Evolutionary conservation across 305 asterid genomes (phyloP), one percentile per base, ranked within the genome.

Genomic region (Fraxinus paxiana): DNA sequence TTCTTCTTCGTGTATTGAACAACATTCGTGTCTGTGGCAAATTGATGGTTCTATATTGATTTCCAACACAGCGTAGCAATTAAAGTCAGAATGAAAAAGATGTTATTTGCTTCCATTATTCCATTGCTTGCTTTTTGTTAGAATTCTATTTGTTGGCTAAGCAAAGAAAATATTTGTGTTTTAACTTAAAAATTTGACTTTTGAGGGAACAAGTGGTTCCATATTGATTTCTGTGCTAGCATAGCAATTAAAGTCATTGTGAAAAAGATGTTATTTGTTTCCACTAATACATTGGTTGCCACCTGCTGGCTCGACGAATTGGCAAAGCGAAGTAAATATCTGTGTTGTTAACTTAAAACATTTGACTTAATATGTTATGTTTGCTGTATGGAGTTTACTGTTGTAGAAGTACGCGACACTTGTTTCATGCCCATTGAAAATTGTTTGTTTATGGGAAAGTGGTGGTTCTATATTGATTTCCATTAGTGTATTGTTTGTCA

Each of bases 21-120:
- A 61, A 61, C 2, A 6, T 78, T 15, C 18, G 8, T 65, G 77
- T 30, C 80, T 76, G 81, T 46, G 82, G 37, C 56, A 10, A 69
- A 43, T 56, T 75, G 65, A 26, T 22, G 26, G 31, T 70, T 28
- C 8, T 41, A 26, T 48, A 34, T 37, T 77, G 75, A n/a, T 81
- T 69, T 73, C 37, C 17, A 65, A 5, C 34, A 59, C 73, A 4
- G 37, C 18, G 12, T 8, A 2, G 38, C 74, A 28, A 31, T 13
- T 69, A 69, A 31, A 69, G 43, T 69, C 22, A 31, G 20, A 15
- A 31, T 22, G 24, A 31, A 31, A 69, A 28, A 9, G 24, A 28
- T 69, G 22, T 15, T 69, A 5, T 69, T 31, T 69, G 43, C 35
- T 31, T 69, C 5, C 41, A 30, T 15, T 31, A 31, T 31, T 69